Evolutionary conservation across 352 stramenopile species (phyloP).

Genomic region (Phytophthora fragariae): DNA sequence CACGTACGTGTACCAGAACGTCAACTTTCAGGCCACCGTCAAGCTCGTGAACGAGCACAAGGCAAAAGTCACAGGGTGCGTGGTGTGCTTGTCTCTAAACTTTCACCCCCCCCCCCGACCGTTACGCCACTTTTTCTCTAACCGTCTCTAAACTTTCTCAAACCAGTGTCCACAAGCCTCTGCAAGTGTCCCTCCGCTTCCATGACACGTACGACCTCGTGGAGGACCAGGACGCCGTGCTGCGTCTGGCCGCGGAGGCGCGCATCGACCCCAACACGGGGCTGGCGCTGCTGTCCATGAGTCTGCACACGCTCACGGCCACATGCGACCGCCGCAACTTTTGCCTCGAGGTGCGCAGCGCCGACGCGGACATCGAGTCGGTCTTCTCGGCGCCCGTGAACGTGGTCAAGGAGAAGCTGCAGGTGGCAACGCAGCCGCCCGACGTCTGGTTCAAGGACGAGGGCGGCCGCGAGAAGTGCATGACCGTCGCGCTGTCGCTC

Average conservation of each 20-base stretch:
- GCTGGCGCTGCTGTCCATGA: slow-evolving; percentile 54
- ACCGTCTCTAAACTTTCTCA: not conserved
- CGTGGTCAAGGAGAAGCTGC: slow-evolving; percentile 82
- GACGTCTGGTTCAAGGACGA: slow-evolving; percentile 98
- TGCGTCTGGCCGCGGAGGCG: slow-evolving; percentile 28
- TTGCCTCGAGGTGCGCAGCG: slow-evolving; percentile 68
- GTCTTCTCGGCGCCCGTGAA: slow-evolving; percentile 70
- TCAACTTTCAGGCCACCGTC: slow-evolving; percentile 62
- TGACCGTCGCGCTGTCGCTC: slow-evolving; percentile 89
- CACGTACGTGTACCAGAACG: slow-evolving; percentile 70
- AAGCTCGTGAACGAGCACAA: slow-evolving; percentile 75
- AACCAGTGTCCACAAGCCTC: slow-evolving; percentile 42
- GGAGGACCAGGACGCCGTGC: slow-evolving; percentile 60
- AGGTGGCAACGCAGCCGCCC: slow-evolving; percentile 80
- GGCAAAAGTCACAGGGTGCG: slow-evolving; percentile 57
- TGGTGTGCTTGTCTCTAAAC: too few species aligned
- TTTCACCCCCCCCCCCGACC: not conserved
- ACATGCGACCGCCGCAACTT: slow-evolving; percentile 70
- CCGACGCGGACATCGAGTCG: slow-evolving; percentile 63
- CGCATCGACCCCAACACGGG: slow-evolving; percentile 51
- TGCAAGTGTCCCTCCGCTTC: slow-evolving; percentile 72
- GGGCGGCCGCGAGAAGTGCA: slow-evolving; percentile 95
- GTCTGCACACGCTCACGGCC: slow-evolving; percentile 59
- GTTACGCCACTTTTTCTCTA: slow-evolving; percentile 6
- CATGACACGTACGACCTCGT: slow-evolving; percentile 84